These are phyloP conservation scores for Annulohypoxylon nitens DNA, from an alignment of 495 filamentous ascomycete species.

Conservation along the genomic window DNA sequence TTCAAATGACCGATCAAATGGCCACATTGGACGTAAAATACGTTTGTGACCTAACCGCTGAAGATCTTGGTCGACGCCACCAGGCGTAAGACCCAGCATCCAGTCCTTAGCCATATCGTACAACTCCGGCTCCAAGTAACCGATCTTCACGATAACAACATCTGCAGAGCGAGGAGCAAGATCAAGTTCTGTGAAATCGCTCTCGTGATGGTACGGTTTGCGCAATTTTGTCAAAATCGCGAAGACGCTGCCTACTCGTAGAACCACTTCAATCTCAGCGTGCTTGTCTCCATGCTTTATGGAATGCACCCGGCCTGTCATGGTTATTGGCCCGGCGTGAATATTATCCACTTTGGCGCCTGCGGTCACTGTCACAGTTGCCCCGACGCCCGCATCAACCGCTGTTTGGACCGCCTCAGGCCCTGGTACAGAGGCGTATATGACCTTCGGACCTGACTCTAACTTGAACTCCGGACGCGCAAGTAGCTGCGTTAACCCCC, in stretches of 20 bases:
- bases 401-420: conserved; percentile 61
- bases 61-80: conserved; percentile 69
- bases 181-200: conserved; percentile 66
- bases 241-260: conserved; percentile 67
- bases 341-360: conserved; percentile 67
- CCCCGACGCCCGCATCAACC: conserved; percentile 62
- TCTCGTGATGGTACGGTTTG: conserved; percentile 70
- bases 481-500: conserved; percentile 63
- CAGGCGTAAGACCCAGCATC: conserved; percentile 68
- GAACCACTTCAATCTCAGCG: conserved; percentile 64
- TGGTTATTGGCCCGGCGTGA: conserved; percentile 65
- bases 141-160: conserved; percentile 71
- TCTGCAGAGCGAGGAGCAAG: conserved; percentile 62
- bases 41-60: conserved; percentile 62
- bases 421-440: conserved; percentile 70
- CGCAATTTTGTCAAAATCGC: conserved; percentile 68
- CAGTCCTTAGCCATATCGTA: conserved; percentile 68
- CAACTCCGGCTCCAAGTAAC: conserved; percentile 70
- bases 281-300: conserved; percentile 67
- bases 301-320: conserved; percentile 67
- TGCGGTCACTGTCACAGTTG: conserved; percentile 66
- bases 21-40: conserved; percentile 69
- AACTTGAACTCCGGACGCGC: conserved; percentile 62
- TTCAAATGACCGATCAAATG: conserved; percentile 62
- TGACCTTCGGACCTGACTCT: conserved; percentile 57